phyloP scores from a whole-genome alignment of 139 green algal genomes.

The Chlamydomonas sphaeroides region DNA sequence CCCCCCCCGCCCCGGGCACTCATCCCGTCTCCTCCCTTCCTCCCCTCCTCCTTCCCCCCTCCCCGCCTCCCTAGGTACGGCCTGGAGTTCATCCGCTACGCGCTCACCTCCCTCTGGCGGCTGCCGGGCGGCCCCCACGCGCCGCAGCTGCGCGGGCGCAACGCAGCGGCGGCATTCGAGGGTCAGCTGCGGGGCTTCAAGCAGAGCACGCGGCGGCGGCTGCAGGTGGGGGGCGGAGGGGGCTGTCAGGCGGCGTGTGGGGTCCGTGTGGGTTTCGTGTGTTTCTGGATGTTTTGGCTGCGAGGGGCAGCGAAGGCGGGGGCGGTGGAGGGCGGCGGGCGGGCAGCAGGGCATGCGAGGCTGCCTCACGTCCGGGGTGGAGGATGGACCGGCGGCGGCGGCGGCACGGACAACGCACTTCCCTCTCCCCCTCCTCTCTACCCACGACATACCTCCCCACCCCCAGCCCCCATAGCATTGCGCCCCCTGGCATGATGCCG shows the following conservation, averaged over 20 bases:
- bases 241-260: neutral
- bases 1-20: no score
- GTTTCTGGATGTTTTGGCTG: neutral
- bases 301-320: neutral
- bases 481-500: no score
- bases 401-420: neutral
- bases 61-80: no score
- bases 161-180: constrained; percentile 27
- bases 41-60: no score
- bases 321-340: no score
- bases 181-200: constrained; percentile 6
- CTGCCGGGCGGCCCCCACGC: neutral
- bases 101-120: neutral
- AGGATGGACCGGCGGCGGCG: no score
- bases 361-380: no score
- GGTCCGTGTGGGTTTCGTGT: neutral
- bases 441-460: neutral
- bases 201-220: constrained; percentile 1
- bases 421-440: neutral
- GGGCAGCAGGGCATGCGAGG: no score
- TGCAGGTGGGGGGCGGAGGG: constrained; percentile 3
- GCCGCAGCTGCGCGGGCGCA: constrained; percentile 18
- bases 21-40: no score
- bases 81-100: constrained; percentile 65
- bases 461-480: neutral